Evolutionary conservation across 768 basidiomycete species (phyloP), one percentile per base, ranked within the genome.

Genomic region (Pleurotus citrinopileatus): DNA sequence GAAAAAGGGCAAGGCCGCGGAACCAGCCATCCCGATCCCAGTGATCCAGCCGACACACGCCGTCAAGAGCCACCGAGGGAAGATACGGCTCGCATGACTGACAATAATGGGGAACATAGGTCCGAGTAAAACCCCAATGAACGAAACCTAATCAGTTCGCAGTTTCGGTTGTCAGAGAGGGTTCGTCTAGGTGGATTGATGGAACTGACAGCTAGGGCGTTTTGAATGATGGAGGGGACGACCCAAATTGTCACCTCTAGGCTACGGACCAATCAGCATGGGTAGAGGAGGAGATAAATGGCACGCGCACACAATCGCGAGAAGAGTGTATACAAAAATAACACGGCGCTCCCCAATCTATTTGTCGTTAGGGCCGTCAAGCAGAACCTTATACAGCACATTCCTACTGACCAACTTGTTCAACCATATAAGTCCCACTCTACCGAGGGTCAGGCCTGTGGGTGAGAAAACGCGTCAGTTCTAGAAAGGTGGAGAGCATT

Each of bases 231-330:
- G 20, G 72, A 75, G 0, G 77, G 76, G 0, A 79, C 77, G 32
- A 77, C 69, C 83, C 82, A 84, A 44, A 83, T 69, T 10, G 76
- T 72, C 13, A 79, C 56, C 59, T 81, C 76, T 29, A 82, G 67
- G 2, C 27, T n/a, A 7, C 22, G 32, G 19, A 17, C 34, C 29
- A n/a, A 38, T 47, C 34, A 26, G 20, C 27, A n/a, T n/a, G 7
- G 26, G 23, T 19, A n/a, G 25, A 5, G 5, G 38, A 13, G 19
- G 38, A 8, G n/a, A 34, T 52, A 26, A 23, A 22, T 42, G 26
- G 42, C 50, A 48, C 17, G 37, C 63, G 25, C 53, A 69, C 71
- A 58, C 74, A 27, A 79, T 61, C n/a, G 67, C 61, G 4, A 74
- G 55, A 15, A 66, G 20, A 3, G 62, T 60, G 53, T 73, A 74